Evolutionary conservation across 495 filamentous ascomycete species (phyloP).

Genomic region (Penicillium herquei): DNA sequence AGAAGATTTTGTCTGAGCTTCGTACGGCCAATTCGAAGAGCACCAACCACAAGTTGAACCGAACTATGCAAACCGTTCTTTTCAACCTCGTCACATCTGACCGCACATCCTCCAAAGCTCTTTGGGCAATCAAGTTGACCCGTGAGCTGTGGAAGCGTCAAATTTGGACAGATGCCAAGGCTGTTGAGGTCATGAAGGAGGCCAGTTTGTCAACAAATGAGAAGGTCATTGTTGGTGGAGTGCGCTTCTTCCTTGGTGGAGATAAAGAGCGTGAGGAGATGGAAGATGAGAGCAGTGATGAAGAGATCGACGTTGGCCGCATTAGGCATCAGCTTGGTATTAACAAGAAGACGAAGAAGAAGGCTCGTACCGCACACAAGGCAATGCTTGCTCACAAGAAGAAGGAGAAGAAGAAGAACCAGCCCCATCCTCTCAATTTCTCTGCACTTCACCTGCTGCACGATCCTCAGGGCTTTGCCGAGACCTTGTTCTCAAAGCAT

Average conservation of each 20-base stretch:
- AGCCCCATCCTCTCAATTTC: constrained; percentile 88
- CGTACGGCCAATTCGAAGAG: constrained; percentile 78
- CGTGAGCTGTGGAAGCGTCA: constrained; percentile 85
- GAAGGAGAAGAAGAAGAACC: constrained; percentile 83
- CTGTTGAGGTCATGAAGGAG: constrained; percentile 94
- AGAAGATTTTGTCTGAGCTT: constrained; percentile 89
- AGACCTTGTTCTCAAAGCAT: constrained; percentile 86
- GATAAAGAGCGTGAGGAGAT: constrained; percentile 92
- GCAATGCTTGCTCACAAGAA: constrained; percentile 69
- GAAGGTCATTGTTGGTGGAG: constrained; percentile 83
- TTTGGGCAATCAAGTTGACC: constrained; percentile 93
- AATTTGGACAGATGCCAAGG: constrained; percentile 83
- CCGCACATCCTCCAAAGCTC: constrained; percentile 73
- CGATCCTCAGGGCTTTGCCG: constrained; percentile 94
- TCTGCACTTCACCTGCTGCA: constrained; percentile 95
- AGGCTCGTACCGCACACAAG: constrained; percentile 71
- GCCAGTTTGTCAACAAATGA: constrained; percentile 78
- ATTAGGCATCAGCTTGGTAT: constrained; percentile 81
- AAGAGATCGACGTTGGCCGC: constrained; percentile 75
- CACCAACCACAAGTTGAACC: constrained; percentile 88
- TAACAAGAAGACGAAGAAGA: constrained; percentile 95
- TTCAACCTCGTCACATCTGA: constrained; percentile 89
- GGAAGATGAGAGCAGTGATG: constrained; percentile 83
- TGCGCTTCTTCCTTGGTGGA: constrained; percentile 92
- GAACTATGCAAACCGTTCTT: constrained; percentile 85